Conservation (phyloP, 2,329 filamentous ascomycete genomes). For the Nemania serpens region DNA sequence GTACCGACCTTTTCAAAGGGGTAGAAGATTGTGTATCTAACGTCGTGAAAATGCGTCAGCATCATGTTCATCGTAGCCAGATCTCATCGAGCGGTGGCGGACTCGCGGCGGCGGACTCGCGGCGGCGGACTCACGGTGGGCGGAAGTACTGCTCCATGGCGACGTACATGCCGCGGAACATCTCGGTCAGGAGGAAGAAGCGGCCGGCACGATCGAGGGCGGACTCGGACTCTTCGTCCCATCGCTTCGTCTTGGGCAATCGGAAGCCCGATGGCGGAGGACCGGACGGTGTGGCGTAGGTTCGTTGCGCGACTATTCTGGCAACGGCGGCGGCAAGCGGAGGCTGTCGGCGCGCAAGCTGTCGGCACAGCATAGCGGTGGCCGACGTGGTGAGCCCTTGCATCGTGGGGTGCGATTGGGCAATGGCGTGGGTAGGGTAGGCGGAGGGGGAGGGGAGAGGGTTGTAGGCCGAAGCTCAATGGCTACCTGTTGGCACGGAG, state of each 20-base stretch:
- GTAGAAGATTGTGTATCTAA: slow-evolving; percentile 96
- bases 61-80: background rate
- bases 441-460: slow-evolving; percentile 24
- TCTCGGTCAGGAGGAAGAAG: slow-evolving; percentile 95
- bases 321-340: slow-evolving; percentile 31
- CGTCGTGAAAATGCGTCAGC: slow-evolving; percentile 23
- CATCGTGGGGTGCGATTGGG: slow-evolving; percentile 38
- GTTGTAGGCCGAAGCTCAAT: slow-evolving; percentile 22
- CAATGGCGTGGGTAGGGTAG: slow-evolving; percentile 6
- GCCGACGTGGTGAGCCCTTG: slow-evolving; percentile 41
- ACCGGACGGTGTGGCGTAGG: slow-evolving; percentile 72
- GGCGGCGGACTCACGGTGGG: slow-evolving; percentile 74
- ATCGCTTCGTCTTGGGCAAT: slow-evolving; percentile 71
- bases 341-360: slow-evolving; percentile 39
- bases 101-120: slow-evolving; percentile 90
- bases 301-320: slow-evolving; percentile 44
- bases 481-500: slow-evolving; percentile 9
- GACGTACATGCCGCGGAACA: slow-evolving; percentile 97
- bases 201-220: slow-evolving; percentile 84
- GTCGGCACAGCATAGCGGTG: slow-evolving; percentile 39
- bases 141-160: slow-evolving; percentile 97
- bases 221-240: slow-evolving; percentile 79
- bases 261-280: slow-evolving; percentile 83
- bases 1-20: slow-evolving; percentile 85
- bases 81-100: background rate